Evolutionary conservation across 371 early-diverging fungal species (phyloP).

Genomic region (Chytridium lagenaria): DNA sequence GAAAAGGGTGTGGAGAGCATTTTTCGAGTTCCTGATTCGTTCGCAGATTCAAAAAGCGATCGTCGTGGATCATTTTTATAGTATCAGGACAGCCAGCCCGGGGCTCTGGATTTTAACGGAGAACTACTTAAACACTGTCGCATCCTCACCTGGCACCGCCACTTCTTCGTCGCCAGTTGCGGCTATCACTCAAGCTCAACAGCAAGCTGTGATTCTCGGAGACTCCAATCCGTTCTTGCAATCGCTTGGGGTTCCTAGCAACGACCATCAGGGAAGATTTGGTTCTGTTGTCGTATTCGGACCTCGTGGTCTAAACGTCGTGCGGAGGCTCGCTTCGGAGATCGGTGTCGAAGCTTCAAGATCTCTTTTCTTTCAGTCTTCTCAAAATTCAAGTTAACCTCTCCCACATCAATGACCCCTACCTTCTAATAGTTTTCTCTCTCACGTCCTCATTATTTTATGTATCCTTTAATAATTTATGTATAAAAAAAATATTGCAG

Average conservation of each 20-base stretch:
- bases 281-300: slow-evolving; percentile 9
- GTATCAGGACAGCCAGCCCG: background rate
- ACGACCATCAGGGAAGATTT: background rate
- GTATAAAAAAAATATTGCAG: background rate
- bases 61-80: slow-evolving; percentile 1
- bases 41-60: background rate
- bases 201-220: background rate
- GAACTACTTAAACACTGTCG: background rate
- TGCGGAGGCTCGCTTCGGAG: background rate
- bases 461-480: background rate
- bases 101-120: slow-evolving; percentile 5
- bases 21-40: background rate
- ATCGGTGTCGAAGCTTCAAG: background rate
- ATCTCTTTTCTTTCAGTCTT: slow-evolving; percentile 1
- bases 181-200: background rate
- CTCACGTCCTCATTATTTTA: background rate
- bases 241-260: background rate
- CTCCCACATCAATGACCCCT: background rate
- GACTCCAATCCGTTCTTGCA: background rate
- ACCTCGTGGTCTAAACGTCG: background rate
- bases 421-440: background rate
- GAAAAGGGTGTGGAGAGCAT: slow-evolving; percentile 14
- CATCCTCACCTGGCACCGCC: background rate
- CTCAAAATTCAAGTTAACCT: background rate
- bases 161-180: background rate